Percentiles rank a stretch among this genome's conserved stretches.
phyloP scores from a whole-genome alignment of 2,329 filamentous ascomycete genomes.

The Fusarium sp. region DNA sequence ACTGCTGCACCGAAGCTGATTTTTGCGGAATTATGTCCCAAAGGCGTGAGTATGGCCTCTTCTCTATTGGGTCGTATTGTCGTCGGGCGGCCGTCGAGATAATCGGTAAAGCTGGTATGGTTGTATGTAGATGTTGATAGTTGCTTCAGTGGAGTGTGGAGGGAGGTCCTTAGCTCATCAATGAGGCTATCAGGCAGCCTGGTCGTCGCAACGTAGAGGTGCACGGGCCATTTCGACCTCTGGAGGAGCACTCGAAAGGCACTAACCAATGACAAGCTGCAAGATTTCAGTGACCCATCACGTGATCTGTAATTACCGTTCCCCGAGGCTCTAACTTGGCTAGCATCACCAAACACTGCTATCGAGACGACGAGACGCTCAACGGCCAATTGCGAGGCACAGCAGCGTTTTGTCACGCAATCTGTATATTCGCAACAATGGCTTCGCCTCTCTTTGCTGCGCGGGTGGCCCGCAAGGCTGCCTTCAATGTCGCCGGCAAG shows the following conservation, averaged over 20 bases:
- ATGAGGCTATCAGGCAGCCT: constrained; percentile 54
- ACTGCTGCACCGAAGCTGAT: not conserved
- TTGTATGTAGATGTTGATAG: constrained; percentile 18
- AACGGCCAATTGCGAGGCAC: constrained; percentile 45
- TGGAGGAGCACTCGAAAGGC: not conserved
- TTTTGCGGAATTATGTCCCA: not conserved
- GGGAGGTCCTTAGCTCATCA: constrained; percentile 33
- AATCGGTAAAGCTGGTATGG: constrained; percentile 1
- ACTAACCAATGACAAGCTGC: constrained; percentile 23
- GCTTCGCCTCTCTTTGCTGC: constrained; percentile 64
- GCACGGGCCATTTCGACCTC: constrained; percentile 34
- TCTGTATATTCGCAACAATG: constrained; percentile 54
- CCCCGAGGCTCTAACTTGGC: constrained; percentile 36
- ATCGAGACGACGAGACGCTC: constrained; percentile 34
- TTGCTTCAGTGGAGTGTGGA: constrained; percentile 34
- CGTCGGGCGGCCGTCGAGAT: not conserved
- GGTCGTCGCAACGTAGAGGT: constrained; percentile 41
- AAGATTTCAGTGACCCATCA: constrained; percentile 37
- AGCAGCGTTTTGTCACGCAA: constrained; percentile 43
- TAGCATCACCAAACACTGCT: constrained; percentile 39
- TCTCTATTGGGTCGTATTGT: not conserved
- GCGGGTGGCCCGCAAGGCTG: constrained; percentile 60
- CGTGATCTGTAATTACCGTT: constrained; percentile 39
- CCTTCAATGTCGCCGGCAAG: constrained; percentile 58
- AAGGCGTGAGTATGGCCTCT: not conserved